Base-by-base conservation (phyloP, 768 basidiomycete species). In the Calocybe indica region DNA sequence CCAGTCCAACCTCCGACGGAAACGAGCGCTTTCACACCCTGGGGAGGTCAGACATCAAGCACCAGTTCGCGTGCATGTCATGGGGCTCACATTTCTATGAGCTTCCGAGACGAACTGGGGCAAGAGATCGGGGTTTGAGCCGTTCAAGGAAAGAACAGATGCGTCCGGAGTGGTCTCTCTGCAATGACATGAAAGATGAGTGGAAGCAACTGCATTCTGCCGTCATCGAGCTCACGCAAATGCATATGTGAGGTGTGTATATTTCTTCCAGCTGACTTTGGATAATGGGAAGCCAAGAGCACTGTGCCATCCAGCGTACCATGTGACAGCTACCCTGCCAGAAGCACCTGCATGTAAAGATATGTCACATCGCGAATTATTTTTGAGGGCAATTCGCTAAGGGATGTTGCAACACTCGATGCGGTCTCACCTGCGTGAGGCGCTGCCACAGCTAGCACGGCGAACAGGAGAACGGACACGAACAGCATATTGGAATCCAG, bases 1-100 rank as follows among this genome's bases (percentile, higher is more conserved):
- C 86, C 88, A 6, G 66, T 70, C 85, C 85, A 89, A 5, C 87
- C 88, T 36, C 88, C 87, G 22, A 89, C 68, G 3, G 82, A 78
- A 31, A 83, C 59, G 6, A 77, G 60, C 0, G 83, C 76, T 54
- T 74, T 74, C 7, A 86, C 82, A 43, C 66, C 62, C 83, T 87
- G 52, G 12, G 40, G n/a, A 46, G 13, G 12, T 31, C 35, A 28
- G 28, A 32, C 32, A 32, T 31, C 35, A 8, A 28, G 10, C 12
- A 9, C 9, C 22, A 12, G 5, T 3, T 28, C 14, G 28, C n/a
- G 36, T 12, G 37, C 7, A 43, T n/a, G n/a, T n/a, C n/a, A 6
- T 40, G 9, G 13, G 11, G 52, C 68, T 35, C 50, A 76, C 76
- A 52, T 76, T 54, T 46, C 64, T 62, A 37, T 69, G 72, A 11